These are phyloP conservation scores for Clarireedia monteithiana DNA, from an alignment of 2,329 filamentous ascomycete species.

Conservation along the genomic window DNA sequence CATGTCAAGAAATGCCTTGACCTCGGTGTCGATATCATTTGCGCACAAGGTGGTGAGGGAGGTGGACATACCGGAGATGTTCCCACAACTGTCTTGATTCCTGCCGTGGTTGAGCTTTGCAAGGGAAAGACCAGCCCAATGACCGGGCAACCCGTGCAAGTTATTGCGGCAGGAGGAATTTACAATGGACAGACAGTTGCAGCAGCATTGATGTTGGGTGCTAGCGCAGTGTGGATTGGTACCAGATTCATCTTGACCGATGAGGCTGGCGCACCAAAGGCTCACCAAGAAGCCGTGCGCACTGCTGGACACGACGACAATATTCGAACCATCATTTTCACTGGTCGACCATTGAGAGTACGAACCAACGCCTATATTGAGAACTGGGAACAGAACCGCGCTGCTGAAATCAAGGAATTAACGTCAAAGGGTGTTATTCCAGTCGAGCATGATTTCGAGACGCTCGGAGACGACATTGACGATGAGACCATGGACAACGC, in stretches of 20 bases:
- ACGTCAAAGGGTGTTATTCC: slow-evolving; percentile 85
- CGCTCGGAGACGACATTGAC: slow-evolving; percentile 60
- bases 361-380: slow-evolving; percentile 88
- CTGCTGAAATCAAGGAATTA: slow-evolving; percentile 84
- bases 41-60: slow-evolving; percentile 95
- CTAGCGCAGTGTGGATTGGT: slow-evolving; percentile 89
- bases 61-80: slow-evolving; percentile 95
- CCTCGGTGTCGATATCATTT: slow-evolving; percentile 90
- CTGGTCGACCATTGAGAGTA: slow-evolving; percentile 87
- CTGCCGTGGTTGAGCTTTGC: slow-evolving; percentile 76
- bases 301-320: slow-evolving; percentile 94
- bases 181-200: slow-evolving; percentile 89
- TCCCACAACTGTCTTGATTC: slow-evolving; percentile 82
- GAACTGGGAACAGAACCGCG: slow-evolving; percentile 89
- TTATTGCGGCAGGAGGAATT: slow-evolving; percentile 89
- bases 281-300: slow-evolving; percentile 91
- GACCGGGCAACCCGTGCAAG: slow-evolving; percentile 80
- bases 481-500: slow-evolving; percentile 86
- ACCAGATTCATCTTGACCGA: slow-evolving; percentile 91
- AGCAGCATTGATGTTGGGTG: slow-evolving; percentile 86
- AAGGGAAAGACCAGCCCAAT: slow-evolving; percentile 77
- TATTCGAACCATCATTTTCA: slow-evolving; percentile 96
- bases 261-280: slow-evolving; percentile 87
- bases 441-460: slow-evolving; percentile 90
- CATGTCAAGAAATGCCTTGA: slow-evolving; percentile 95